Base-by-base conservation (phyloP, 768 basidiomycete species). In the Hericium coralloides region DNA sequence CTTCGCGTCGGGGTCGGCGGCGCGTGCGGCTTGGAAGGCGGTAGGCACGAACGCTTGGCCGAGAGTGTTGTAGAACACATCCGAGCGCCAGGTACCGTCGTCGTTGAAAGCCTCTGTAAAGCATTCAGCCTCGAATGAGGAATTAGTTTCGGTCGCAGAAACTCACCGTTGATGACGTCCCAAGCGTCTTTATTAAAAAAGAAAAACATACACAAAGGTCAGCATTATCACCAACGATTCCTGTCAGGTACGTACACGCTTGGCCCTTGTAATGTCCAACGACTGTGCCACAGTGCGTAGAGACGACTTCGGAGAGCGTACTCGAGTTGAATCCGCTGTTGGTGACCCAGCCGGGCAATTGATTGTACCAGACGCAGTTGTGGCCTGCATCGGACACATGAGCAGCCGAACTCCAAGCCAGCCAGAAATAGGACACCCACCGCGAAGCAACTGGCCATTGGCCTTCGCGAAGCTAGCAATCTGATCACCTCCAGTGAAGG, bases 71-170 rank as follows among this genome's bases (percentile, higher is more conserved):
- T 74, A 81, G 70, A 82, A 85, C n/a, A 84, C 75, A 54, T 75
- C 69, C 7, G 69, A 58, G 39, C 81, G 77, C 68, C 74, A 80
- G 8, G 78, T 80, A 14, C 84, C 82, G 61, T 84, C 74, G 36
- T 84, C 83, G 61, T 82, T 79, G 70, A 84, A 80, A 9, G 79
- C 74, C 66, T 83, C 65, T 65, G 55, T 39, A 38, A n/a, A 81
- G 58, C 83, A 37, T 14, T 3, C 22, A 73, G 43, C 83, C 82
- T 12, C n/a, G 15, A 18, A 20, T 26, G n/a, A 9, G 17, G 3
- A 20, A 49, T 23, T 9, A 18, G 12, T 53, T 26, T 26, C 10
- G 26, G 47, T 14, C 49, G 6, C 26, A 62, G 1, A 9, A 22
- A 53, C 51, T 14, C n/a, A 63, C 73, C 80, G 54, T 82, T 83